Conservation (phyloP, 2,329 filamentous ascomycete species). For the Thermomyces lanuginosus region DNA sequence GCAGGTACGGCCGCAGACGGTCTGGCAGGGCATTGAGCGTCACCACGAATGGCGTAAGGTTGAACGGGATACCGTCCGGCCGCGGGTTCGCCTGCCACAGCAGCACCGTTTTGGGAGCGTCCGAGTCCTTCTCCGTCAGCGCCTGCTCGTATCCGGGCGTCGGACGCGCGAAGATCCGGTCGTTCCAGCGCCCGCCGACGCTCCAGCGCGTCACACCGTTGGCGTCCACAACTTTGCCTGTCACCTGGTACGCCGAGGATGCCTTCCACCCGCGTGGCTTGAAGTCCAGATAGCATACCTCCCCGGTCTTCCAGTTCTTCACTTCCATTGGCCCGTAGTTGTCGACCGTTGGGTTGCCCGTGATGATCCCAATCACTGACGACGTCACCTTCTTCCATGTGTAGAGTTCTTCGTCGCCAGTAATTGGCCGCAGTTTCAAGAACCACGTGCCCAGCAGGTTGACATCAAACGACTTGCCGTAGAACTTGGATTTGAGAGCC, state of each 20-base stretch:
- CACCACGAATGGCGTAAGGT: conserved; percentile 87
- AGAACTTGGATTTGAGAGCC: conserved; percentile 89
- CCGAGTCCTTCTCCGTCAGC: conserved; percentile 38
- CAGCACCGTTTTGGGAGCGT: conserved; percentile 59
- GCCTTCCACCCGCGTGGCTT: conserved; percentile 94
- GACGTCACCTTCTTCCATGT: conserved; percentile 99
- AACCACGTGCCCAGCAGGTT: conserved; percentile 97
- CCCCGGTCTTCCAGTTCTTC: conserved; percentile 92
- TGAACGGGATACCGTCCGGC: conserved; percentile 80
- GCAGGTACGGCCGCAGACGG: conserved; percentile 56
- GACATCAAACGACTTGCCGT: conserved; percentile 93
- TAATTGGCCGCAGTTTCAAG: conserved; percentile 59
- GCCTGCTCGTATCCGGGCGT: conserved; percentile 73
- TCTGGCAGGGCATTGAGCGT: conserved; percentile 87
- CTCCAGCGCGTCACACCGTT: conserved; percentile 71
- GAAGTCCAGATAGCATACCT: conserved; percentile 79
- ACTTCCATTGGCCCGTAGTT: conserved; percentile 96
- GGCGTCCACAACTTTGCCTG: conserved; percentile 67
- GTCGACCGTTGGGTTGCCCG: conserved; percentile 88
- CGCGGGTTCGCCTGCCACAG: conserved; percentile 82
- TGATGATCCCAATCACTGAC: conserved; percentile 96
- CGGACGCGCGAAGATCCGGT: conserved; percentile 83
- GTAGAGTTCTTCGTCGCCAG: conserved; percentile 70
- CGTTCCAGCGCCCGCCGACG: conserved; percentile 91
- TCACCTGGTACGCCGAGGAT: conserved; percentile 73